Conservation (phyloP, 169 alveolate genomes). For the Cystoisospora suis region DNA sequence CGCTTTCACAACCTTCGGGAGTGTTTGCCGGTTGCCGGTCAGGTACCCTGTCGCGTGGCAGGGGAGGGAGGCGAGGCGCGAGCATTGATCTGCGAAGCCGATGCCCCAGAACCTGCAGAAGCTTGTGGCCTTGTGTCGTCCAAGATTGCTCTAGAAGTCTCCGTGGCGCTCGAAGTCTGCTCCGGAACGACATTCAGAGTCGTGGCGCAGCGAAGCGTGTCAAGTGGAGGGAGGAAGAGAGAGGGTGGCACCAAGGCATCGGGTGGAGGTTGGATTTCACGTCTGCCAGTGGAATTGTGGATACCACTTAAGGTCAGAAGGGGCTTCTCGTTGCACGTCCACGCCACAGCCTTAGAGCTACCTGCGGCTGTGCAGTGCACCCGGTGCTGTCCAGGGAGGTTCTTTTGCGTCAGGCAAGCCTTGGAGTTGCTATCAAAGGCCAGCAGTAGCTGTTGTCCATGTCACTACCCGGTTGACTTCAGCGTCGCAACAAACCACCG, state of each 20-base stretch:
- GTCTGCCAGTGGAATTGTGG: slow-evolving; percentile 13
- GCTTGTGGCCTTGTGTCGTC: background rate
- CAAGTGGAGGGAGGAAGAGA: background rate
- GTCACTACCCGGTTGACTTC: background rate
- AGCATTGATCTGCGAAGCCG: background rate
- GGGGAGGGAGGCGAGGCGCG: background rate
- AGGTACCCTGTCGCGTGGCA: too few species aligned
- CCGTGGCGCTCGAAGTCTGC: slow-evolving; percentile 15
- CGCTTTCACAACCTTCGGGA: too few species aligned
- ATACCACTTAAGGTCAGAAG: background rate
- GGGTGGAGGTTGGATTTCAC: slow-evolving; percentile 14
- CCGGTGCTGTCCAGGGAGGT: background rate
- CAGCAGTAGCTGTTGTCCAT: background rate
- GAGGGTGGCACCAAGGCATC: background rate
- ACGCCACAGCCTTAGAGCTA: background rate
- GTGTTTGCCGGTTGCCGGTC: too few species aligned
- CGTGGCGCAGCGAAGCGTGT: background rate
- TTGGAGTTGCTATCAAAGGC: background rate
- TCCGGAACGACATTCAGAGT: background rate
- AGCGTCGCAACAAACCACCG: too few species aligned
- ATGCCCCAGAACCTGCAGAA: too few species aligned
- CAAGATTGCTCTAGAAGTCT: background rate
- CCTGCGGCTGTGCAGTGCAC: background rate
- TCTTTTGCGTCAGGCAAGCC: background rate
- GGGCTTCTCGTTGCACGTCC: background rate